Conservation (phyloP, 495 filamentous ascomycete species). For the Alectoria sarmentosa region DNA sequence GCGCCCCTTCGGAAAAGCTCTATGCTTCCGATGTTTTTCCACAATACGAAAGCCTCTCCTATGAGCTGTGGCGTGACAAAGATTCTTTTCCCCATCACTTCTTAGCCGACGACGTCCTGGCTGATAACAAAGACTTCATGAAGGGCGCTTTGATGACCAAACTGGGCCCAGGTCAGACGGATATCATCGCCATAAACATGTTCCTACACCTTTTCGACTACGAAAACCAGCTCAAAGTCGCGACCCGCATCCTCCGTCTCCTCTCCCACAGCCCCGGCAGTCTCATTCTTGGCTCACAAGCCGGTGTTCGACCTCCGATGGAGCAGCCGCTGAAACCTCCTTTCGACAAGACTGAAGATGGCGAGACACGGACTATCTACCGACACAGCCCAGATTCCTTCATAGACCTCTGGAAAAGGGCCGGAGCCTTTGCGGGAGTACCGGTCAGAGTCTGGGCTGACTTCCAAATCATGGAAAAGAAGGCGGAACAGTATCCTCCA, state of each 20-base stretch:
- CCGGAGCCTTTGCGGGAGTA: slow-evolving; percentile 35
- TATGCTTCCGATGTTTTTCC: slow-evolving; percentile 26
- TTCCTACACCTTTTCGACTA: slow-evolving; percentile 28
- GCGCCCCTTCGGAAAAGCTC: slow-evolving; percentile 22
- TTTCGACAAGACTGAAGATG: slow-evolving; percentile 20
- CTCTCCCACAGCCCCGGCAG: slow-evolving; percentile 25
- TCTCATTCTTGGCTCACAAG: slow-evolving; percentile 25
- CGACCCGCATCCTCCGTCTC: slow-evolving; percentile 24
- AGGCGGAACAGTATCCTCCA: slow-evolving; percentile 1
- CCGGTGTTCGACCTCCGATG: slow-evolving; percentile 19
- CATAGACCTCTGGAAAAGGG: slow-evolving; percentile 38
- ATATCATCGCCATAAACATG: slow-evolving; percentile 28
- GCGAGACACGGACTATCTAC: slow-evolving; percentile 28
- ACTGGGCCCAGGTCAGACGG: slow-evolving; percentile 22
- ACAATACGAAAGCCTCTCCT: slow-evolving; percentile 24
- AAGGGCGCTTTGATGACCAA: slow-evolving; percentile 23
- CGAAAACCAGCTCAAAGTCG: slow-evolving; percentile 25
- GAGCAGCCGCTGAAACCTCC: slow-evolving; percentile 26
- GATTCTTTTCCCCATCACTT: slow-evolving; percentile 22
- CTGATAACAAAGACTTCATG: slow-evolving; percentile 22
- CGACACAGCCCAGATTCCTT: slow-evolving; percentile 38
- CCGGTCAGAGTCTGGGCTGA: slow-evolving; percentile 17
- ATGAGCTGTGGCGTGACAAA: slow-evolving; percentile 25
- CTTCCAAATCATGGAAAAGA: slow-evolving; percentile 3
- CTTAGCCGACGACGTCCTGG: slow-evolving; percentile 25